Evolutionary conservation across 768 basidiomycete genomes (phyloP).

Genomic region (Trametes cubensis): DNA sequence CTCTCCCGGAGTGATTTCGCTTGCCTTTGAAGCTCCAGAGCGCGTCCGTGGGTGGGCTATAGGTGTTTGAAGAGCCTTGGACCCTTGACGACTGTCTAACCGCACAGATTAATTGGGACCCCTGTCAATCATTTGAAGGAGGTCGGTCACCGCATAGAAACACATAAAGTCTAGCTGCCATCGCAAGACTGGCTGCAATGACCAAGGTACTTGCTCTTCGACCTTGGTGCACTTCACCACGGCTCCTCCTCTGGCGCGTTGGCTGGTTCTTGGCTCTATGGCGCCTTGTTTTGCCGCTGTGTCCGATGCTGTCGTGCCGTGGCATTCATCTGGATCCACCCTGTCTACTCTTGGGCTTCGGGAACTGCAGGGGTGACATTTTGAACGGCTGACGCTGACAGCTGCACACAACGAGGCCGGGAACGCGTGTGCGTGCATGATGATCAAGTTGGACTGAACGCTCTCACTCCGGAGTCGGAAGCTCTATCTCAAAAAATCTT

Average conservation of each 20-base stretch:
- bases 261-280: too few species aligned
- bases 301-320: too few species aligned
- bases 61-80: background rate
- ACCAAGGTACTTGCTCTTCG: background rate
- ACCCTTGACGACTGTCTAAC: slow-evolving; percentile 13
- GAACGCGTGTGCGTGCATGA: background rate
- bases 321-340: too few species aligned
- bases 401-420: background rate
- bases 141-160: background rate
- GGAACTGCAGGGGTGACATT: too few species aligned
- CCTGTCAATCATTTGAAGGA: slow-evolving; percentile 5
- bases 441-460: background rate
- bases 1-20: background rate
- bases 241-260: too few species aligned
- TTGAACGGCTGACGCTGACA: background rate
- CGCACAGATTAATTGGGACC: background rate
- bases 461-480: too few species aligned
- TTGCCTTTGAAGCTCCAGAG: too few species aligned
- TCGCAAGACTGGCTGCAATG: too few species aligned
- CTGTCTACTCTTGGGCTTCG: too few species aligned
- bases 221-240: too few species aligned
- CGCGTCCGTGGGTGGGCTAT: background rate
- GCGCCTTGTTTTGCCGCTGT: too few species aligned
- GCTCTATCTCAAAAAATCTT: too few species aligned
- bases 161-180: background rate